Conservation (phyloP, 768 basidiomycete species). For the Suillus bovinus region DNA sequence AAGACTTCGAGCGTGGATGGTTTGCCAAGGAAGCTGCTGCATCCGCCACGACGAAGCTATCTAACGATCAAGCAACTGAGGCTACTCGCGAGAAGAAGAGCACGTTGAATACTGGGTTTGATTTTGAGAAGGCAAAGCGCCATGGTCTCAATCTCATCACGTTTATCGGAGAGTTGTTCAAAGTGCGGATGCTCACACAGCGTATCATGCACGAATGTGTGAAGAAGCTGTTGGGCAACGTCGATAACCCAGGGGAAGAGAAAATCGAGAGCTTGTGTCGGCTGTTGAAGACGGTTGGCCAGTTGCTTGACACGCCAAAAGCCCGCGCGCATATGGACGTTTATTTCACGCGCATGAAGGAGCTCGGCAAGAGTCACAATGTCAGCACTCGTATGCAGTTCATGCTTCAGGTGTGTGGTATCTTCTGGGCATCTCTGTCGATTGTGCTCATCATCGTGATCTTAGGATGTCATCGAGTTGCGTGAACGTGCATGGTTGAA, state of each 20-base stretch:
- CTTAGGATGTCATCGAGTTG: conserved; percentile 87
- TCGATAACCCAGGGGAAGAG: conserved; percentile 95
- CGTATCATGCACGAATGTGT: conserved; percentile 99
- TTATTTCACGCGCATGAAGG: conserved; percentile 90
- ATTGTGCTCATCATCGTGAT: background rate
- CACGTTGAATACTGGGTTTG: conserved; percentile 63
- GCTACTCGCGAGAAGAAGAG: conserved; percentile 62
- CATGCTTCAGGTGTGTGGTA: conserved; percentile 84
- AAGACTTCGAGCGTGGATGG: conserved; percentile 98
- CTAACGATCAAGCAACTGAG: conserved; percentile 79
- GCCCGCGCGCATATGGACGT: conserved; percentile 86
- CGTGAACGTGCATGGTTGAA: conserved; percentile 81
- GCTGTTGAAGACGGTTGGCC: conserved; percentile 86
- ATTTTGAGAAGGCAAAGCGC: conserved; percentile 97
- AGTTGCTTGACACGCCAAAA: conserved; percentile 76
- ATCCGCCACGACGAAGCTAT: conserved; percentile 82
- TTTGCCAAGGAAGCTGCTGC: conserved; percentile 84
- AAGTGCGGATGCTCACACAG: conserved; percentile 97
- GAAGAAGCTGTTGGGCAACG: conserved; percentile 91
- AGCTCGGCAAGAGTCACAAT: conserved; percentile 70
- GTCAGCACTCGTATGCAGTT: conserved; percentile 89
- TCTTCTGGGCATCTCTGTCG: conserved; percentile 3
- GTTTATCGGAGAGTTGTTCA: conserved; percentile 98
- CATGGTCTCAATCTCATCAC: conserved; percentile 96
- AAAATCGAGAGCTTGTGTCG: conserved; percentile 97